These are phyloP conservation scores for Phytophthora parvispora DNA, from an alignment of 352 stramenopile species.

Conservation along the genomic window DNA sequence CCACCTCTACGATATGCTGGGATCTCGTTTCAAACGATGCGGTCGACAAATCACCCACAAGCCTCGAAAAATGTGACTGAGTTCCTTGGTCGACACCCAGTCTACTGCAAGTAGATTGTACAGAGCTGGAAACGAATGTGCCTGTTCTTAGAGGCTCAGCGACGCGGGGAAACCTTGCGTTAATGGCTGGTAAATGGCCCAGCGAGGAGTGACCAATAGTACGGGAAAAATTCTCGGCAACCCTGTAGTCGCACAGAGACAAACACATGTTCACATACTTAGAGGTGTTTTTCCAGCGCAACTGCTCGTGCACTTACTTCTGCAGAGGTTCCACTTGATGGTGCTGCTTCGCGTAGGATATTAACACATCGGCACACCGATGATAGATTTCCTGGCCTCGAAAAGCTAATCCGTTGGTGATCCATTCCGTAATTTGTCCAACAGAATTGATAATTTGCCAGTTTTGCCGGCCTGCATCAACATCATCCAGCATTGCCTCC, in stretches of 20 bases:
- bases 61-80: not conserved
- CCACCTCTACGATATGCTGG: not conserved
- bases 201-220: not conserved
- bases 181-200: not conserved
- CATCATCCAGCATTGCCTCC: not conserved
- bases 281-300: not conserved
- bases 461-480: not conserved
- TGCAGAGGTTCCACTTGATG: not conserved
- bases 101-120: not conserved
- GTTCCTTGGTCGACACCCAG: not conserved
- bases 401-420: not conserved
- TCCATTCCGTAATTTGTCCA: not conserved
- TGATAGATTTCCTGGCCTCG: not conserved
- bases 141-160: not conserved
- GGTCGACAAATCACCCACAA: not conserved
- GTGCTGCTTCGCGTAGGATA: not conserved
- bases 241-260: no score
- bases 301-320: not conserved
- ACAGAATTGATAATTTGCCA: not conserved
- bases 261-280: no score
- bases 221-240: not conserved
- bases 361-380: not conserved
- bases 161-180: not conserved
- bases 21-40: not conserved
- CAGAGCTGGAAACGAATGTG: not conserved